A percentile compares a stretch with the other conserved stretches of the same genome.
phyloP scores from a whole-genome alignment of 139 green algal species.

The Volvox africanus region DNA sequence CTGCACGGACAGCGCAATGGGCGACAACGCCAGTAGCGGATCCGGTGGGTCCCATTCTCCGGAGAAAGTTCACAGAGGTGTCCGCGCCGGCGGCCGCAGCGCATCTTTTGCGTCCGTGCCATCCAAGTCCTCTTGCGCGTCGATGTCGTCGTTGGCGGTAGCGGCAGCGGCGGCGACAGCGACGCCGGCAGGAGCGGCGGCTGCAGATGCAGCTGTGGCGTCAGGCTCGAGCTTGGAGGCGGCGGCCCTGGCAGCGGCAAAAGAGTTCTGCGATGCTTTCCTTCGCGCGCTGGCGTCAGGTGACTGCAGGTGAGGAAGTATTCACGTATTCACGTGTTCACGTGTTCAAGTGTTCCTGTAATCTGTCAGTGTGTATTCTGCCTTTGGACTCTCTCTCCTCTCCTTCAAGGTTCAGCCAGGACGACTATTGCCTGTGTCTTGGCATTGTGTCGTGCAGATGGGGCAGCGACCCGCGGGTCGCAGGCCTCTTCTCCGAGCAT shows the following conservation, averaged over 20 bases:
- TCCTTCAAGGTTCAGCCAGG: too few relatives aligned
- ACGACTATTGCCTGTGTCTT: too few relatives aligned
- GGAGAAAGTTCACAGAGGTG: background rate
- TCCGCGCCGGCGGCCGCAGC: conserved; percentile 7
- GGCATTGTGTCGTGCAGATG: conserved; percentile 8
- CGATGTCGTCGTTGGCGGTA: background rate
- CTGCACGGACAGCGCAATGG: conserved; percentile 9
- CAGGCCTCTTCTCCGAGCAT: conserved; percentile 21
- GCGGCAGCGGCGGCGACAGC: background rate
- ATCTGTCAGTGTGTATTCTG: too few relatives aligned
- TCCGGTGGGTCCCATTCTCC: background rate
- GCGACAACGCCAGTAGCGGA: conserved; percentile 12
- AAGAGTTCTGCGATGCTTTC: conserved; percentile 27
- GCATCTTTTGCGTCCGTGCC: background rate
- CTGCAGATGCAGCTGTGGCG: background rate
- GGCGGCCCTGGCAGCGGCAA: conserved; percentile 14
- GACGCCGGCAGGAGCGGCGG: background rate
- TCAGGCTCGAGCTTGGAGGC: background rate
- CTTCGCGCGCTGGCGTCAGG: conserved; percentile 9
- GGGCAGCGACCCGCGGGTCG: conserved; percentile 18
- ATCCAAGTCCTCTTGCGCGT: background rate
- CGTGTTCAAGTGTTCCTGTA: too few relatives aligned
- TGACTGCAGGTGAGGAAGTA: conserved; percentile 19
- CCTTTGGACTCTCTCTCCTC: too few relatives aligned
- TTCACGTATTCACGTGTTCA: too few relatives aligned